Evolutionary conservation across 345 rosid species (phyloP).

Genomic region (Populus tremula): DNA sequence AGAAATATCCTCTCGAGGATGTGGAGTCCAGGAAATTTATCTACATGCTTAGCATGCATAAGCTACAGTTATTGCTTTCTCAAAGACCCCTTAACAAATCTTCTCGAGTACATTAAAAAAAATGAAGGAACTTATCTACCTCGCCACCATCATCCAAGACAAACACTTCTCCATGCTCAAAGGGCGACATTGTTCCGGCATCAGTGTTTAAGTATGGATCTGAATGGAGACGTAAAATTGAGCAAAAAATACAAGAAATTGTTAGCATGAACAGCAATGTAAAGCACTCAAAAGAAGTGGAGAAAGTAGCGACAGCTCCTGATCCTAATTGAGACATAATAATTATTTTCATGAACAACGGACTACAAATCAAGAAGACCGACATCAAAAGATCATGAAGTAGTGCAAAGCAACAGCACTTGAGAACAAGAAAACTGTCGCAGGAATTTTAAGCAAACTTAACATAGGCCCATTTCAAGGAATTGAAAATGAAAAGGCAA

Average conservation of each 20-base stretch:
- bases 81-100: not conserved
- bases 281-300: not conserved
- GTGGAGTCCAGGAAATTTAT: not conserved
- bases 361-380: not conserved
- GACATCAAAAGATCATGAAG: not conserved
- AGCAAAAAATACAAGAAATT: not conserved
- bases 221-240: conserved; percentile 19
- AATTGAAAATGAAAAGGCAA: not conserved
- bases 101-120: not conserved
- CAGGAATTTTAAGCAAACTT: not conserved
- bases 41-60: not conserved
- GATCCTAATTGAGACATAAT: not conserved
- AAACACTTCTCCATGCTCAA: conserved; percentile 95
- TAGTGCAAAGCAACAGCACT: not conserved
- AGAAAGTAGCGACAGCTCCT: not conserved
- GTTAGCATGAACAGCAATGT: not conserved
- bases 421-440: not conserved
- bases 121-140: conserved; percentile 38
- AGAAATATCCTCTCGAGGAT: not conserved
- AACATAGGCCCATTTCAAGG: not conserved
- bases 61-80: not conserved
- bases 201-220: conserved; percentile 97
- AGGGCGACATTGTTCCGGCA: conserved; percentile 99
- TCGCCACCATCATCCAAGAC: conserved; percentile 98
- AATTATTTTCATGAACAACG: not conserved